Evolutionary conservation across 176 grass and related monocot genomes (phyloP), one percentile per base, ranked within the genome.

Genomic region (Neostapfia colusana): DNA sequence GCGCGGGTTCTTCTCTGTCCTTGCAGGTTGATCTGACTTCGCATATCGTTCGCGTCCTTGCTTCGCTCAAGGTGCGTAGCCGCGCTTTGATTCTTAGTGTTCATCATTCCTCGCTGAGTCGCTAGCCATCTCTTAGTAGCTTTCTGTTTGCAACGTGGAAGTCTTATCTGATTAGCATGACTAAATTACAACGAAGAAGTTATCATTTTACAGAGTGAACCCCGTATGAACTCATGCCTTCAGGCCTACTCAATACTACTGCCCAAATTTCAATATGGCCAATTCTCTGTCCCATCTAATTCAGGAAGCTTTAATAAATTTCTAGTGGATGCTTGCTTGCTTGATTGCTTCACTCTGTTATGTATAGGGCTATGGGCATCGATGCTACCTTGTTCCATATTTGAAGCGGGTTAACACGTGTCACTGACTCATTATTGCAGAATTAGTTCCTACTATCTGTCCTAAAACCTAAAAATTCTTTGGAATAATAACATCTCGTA

Each of bases 21-120:
- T 74, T 73, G 58, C 96, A 99, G 96, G 83, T 93, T 80, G 96
- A 99, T 63, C 65, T 99, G 89, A 85, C 92, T 61, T 99, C 96
- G 12, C 92, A 99, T 51, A 92, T 99, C 75, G 31, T 99, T 23
- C 92, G 96, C 58, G 63, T 83, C 40, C 67, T 99, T 37, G 73
- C 85, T 56, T 87, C 83, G 66, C 60, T 99, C 68, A 99, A 99
- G 96, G 96, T 99, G 78, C 7, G 60, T 0, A 42, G 51, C 64
- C 44, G 23, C 26, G 61, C 20, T 61, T n/a, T n/a, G n/a, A n/a
- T n/a, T 31, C 31, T 31, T 3, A 1, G 31, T 31, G 31, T 31
- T 31, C 1, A 31, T 31, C 31, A 31, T 31, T 31, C 31, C 31
- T 31, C 31, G 31, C 31, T 3, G 31, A 31, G 2, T 31, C 31